phyloP scores from a whole-genome alignment of 305 asterid species.

The Ilex paraguariensis region DNA sequence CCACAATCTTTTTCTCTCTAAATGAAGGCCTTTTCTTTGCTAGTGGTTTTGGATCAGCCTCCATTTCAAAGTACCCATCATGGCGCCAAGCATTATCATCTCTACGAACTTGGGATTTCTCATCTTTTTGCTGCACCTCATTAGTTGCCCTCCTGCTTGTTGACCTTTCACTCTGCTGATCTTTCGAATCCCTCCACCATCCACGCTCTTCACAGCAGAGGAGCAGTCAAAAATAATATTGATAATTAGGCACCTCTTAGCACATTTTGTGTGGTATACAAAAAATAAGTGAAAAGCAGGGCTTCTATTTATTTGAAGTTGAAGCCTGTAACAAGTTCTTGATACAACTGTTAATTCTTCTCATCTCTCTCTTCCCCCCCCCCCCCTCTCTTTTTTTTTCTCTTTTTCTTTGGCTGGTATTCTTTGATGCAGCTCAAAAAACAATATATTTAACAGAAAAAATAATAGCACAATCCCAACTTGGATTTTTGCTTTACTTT shows the following conservation, averaged over 20 bases:
- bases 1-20: slow-evolving; percentile 60
- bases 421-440: no score
- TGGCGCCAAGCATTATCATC: slow-evolving; percentile 54
- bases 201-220: slow-evolving; percentile 56
- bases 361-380: no score
- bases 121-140: slow-evolving; percentile 31
- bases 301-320: no score
- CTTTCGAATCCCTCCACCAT: slow-evolving; percentile 62
- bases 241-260: background rate
- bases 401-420: no score
- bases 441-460: no score
- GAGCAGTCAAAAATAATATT: slow-evolving; percentile 6
- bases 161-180: slow-evolving; percentile 31
- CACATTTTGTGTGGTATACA: background rate
- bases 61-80: slow-evolving; percentile 60
- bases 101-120: slow-evolving; percentile 36
- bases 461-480: no score
- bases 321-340: background rate
- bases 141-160: slow-evolving; percentile 22
- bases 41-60: slow-evolving; percentile 40
- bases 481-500: no score
- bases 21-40: slow-evolving; percentile 65
- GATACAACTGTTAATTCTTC: no score
- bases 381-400: no score
- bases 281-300: background rate